phyloP scores from a whole-genome alignment of 108 stramenopile species.

The Cyclotella baltica region DNA sequence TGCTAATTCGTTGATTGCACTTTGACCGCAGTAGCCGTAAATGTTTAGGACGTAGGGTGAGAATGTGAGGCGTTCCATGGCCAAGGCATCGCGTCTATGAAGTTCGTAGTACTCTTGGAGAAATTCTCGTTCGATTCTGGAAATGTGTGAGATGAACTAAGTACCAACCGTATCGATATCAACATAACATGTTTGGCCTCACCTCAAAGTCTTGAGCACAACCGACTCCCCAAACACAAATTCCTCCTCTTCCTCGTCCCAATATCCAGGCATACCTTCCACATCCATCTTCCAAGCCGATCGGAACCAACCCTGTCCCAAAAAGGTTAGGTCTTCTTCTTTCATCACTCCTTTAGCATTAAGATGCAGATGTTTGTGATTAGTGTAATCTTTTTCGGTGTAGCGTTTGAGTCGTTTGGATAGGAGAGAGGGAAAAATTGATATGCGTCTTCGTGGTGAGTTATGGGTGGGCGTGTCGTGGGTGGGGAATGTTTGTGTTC shows the following conservation, averaged over 20 bases:
- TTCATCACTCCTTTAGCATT: conserved; percentile 36
- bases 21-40: conserved; percentile 89
- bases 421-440: conserved; percentile 25
- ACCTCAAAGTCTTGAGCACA: conserved; percentile 82
- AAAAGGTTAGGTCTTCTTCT: conserved; percentile 54
- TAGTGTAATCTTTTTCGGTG: not conserved
- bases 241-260: conserved; percentile 37
- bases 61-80: conserved; percentile 85
- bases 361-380: conserved; percentile 21
- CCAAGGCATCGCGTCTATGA: conserved; percentile 86
- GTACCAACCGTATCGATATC: not conserved
- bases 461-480: not conserved
- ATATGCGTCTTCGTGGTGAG: conserved; percentile 19
- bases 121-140: conserved; percentile 77
- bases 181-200: not conserved
- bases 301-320: conserved; percentile 90
- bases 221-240: conserved; percentile 41
- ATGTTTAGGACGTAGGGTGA: conserved; percentile 83
- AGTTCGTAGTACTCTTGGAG: conserved; percentile 82
- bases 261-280: conserved; percentile 23
- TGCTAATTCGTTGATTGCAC: conserved; percentile 86
- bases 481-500: conserved; percentile 26
- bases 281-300: conserved; percentile 71
- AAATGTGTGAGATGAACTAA: not conserved
- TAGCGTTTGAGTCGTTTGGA: conserved; percentile 14